Evolutionary conservation across 495 filamentous ascomycete species (phyloP), one percentile per base, ranked within the genome.

Genomic region (Aspergillus heteromorphus): DNA sequence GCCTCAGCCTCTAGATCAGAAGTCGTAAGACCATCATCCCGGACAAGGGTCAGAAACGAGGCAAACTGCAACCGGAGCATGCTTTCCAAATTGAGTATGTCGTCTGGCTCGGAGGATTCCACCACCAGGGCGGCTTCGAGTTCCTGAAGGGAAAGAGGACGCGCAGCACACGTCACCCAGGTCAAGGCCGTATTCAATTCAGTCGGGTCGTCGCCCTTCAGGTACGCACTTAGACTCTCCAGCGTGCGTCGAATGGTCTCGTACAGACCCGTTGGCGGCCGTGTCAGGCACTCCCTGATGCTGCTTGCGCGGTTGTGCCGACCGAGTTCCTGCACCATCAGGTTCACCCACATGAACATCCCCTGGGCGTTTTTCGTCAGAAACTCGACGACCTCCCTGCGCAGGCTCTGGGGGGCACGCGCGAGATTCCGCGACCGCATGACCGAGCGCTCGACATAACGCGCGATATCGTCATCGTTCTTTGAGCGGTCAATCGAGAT

Each of bases 281-380:
- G 40, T 10, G 19, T 27, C 6, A 53, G 50, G 23, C 38, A 27
- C 19, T 45, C 40, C n/a, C 40, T 5, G 11, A 53, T 53, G n/a
- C 50, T 53, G 7, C 40, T 42, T 11, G 50, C 50, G 17, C 50
- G 17, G 2, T 36, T 43, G 6, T 53, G 40, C 10, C 50, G 23
- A 19, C 17, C 27, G 13, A 53, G 20, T 11, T 53, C 50, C 8
- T 17, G 25, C 4, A 45, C 13, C 38, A 53, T 53, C 10, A 53
- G 16, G 27, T 53, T 20, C 0, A 43, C 50, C 50, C 49, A 53
- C 21, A 53, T 21, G 9, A 53, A 53, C 50, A 53, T 53, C 8
- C 50, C 50, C 27, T 53, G 38, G 4, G 50, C 40, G 5, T 53
- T 53, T 10, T 42, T 21, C 0, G 27, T 53, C 8, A 53, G 42